Percentiles rank a stretch among this genome's conserved stretches.
Conservation (phyloP, 768 basidiomycete genomes). For the Galerina sulciceps region DNA sequence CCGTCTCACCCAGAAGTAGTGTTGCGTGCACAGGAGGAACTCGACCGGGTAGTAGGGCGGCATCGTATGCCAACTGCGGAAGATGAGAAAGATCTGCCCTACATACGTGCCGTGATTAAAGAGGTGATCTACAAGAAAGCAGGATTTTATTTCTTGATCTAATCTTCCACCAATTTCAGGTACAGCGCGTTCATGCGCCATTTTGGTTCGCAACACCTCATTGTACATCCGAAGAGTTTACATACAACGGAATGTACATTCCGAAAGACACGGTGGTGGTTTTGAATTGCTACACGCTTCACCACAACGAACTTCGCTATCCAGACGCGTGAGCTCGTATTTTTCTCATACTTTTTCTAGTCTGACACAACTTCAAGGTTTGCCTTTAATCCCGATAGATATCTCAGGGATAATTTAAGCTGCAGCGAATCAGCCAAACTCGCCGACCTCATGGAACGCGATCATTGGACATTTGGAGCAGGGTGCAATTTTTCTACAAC, state of each 20-base stretch:
- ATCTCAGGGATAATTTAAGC: slow-evolving; percentile 37
- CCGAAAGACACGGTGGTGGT: slow-evolving; percentile 42
- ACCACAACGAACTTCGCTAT: slow-evolving; percentile 37
- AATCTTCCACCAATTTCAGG: slow-evolving; percentile 22
- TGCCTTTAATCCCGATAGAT: slow-evolving; percentile 41
- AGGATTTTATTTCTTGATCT: background rate
- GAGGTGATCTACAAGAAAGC: slow-evolving; percentile 13
- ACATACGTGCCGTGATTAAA: slow-evolving; percentile 26
- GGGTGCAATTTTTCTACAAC: slow-evolving; percentile 33
- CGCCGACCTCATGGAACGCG: slow-evolving; percentile 42
- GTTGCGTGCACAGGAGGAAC: slow-evolving; percentile 22
- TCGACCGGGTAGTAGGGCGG: slow-evolving; percentile 28
- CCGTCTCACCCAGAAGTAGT: slow-evolving; percentile 22
- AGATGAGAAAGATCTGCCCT: slow-evolving; percentile 22
- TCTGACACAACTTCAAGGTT: background rate
- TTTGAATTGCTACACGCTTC: slow-evolving; percentile 39
- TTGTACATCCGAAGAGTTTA: slow-evolving; percentile 38
- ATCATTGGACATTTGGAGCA: slow-evolving; percentile 53
- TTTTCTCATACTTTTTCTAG: slow-evolving; percentile 10
- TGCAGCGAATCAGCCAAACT: slow-evolving; percentile 46
- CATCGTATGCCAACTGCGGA: slow-evolving; percentile 22
- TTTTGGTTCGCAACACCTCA: slow-evolving; percentile 47
- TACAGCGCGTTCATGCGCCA: slow-evolving; percentile 37
- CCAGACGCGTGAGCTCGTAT: slow-evolving; percentile 29
- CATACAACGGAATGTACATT: slow-evolving; percentile 41